Evolutionary conservation across 441 rosid species (phyloP), one percentile per base, ranked within the genome.

Genomic region (Capsella rubella): DNA sequence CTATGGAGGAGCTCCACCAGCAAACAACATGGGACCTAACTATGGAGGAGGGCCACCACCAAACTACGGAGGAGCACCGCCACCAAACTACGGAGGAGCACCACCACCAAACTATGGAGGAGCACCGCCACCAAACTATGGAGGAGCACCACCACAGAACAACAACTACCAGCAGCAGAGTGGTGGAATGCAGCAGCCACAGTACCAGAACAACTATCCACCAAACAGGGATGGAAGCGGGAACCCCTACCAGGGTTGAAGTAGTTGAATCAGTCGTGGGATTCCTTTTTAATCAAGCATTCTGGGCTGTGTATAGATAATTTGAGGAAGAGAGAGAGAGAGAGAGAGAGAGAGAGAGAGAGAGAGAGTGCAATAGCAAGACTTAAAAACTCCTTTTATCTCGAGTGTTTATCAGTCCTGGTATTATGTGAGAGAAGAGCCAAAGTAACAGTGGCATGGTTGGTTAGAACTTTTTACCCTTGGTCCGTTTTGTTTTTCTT

Each of bases 191-290:
- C 81, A 79, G 28, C 83, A 82, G 81, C 68, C 82, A 6, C 84
- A 79, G 46, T 82, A 82, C 75, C 87, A 74, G 75, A 81, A 82
- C 72, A 74, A 73, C 67, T 80, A 83, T 75, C 52, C 69, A 27
- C 87, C 81, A 25, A 78, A 50, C 80, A 71, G 84, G 54, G 85
- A 75, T 54, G 81, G 80, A 74, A 71, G 80, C 54, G 77, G 85
- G 27, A 83, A 83, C 45, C 59, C 78, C 25, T 72, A 79, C 70
- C 74, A 49, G 57, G 66, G 74, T 53, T 77, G 43, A 74, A 64
- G 39, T 51, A 72, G 59, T 15, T 42, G 29, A 52, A 53, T 2
- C n/a, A 32, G 49, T 71, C 18, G 56, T 58, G 64, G 67, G 62
- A 53, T 60, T 67, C 63, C 73, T 65, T 55, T 43, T 43, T n/a